Evolutionary conservation across 805 yeast species (phyloP), one percentile per base, ranked within the genome.

Genomic region (Pichia cephalocereana): DNA sequence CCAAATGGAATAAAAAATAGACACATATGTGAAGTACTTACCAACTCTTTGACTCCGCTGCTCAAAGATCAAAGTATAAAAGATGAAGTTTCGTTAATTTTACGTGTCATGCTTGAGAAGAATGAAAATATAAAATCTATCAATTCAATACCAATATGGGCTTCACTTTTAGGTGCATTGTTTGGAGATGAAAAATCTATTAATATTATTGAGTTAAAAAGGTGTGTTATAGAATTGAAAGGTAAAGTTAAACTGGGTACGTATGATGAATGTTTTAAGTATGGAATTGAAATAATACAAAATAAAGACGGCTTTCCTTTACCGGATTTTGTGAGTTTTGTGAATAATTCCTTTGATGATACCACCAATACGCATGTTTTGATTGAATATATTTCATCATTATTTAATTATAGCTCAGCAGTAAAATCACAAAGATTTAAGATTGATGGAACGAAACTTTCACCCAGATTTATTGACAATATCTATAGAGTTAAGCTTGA

Each of bases 61-160:
- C 46, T 72, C 2, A 8, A 45, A 0, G 52, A 53, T 12, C 15
- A 38, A 1, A 38, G 43, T 0, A 38, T 68, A 0, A 54, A 52
- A 19, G 44, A 46, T 4, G 75, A 70, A 37, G 58, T 60, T 7
- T 47, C 62, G 4, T 32, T 37, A 0, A 49, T 71, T 17, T 46
- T 74, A 5, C 41, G 52, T 3, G 51, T 47, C 3, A 18, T 60
- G 18, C 28, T 64, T 31, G 26, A 42, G 2, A 9, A n/a, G 2
- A 47, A 47, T 27, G n/a, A 4, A 14, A 8, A 32, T 2, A 11
- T 15, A 8, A 7, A 18, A 17, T 43, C 49, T 0, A 43, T 37
- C 17, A 32, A 43, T n/a, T 40, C 50, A 5, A 27, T 34, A 10
- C 30, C 18, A 0, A 31, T 40, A 7, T 43, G 46, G 44, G 18